Conservation (phyloP, 2,329 filamentous ascomycete genomes). For the Arthrinium phaeospermum region DNA sequence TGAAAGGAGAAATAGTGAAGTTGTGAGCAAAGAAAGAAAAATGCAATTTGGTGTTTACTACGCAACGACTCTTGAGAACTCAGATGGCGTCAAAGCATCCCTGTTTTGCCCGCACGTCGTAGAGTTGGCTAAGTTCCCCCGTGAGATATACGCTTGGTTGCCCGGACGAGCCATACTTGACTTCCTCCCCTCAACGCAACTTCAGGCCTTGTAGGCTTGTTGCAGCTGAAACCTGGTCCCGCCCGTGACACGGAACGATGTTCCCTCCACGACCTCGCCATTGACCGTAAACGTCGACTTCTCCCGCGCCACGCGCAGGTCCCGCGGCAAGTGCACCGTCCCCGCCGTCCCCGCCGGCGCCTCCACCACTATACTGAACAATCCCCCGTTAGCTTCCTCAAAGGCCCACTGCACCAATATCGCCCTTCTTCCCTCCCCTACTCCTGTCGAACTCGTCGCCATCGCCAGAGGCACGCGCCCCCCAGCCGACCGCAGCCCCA, state of each 20-base stretch:
- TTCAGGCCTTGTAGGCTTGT: neutral
- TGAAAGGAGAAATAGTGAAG: too few relatives aligned
- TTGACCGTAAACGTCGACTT: neutral
- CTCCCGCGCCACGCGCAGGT: neutral
- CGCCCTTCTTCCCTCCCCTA: neutral
- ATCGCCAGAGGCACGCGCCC: neutral
- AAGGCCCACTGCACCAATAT: neutral
- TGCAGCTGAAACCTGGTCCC: neutral
- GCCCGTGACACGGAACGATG: neutral
- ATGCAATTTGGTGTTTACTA: too few relatives aligned
- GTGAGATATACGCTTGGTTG: too few relatives aligned
- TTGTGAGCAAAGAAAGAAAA: too few relatives aligned
- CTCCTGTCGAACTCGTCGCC: neutral
- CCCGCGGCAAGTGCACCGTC: constrained; percentile 1
- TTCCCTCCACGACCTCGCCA: neutral
- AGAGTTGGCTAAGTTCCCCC: too few relatives aligned
- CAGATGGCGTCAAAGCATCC: too few relatives aligned
- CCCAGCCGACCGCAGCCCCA: constrained; percentile 29
- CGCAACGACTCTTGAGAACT: too few relatives aligned
- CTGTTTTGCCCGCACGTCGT: too few relatives aligned
- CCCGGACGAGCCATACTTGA: too few relatives aligned
- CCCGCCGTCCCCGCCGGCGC: constrained; percentile 19
- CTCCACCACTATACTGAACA: constrained; percentile 21
- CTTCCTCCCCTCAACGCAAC: too few relatives aligned
- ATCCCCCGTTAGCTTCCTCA: neutral